Base-by-base conservation (phyloP, 805 yeast species). In the Yarrowia sp. region DNA sequence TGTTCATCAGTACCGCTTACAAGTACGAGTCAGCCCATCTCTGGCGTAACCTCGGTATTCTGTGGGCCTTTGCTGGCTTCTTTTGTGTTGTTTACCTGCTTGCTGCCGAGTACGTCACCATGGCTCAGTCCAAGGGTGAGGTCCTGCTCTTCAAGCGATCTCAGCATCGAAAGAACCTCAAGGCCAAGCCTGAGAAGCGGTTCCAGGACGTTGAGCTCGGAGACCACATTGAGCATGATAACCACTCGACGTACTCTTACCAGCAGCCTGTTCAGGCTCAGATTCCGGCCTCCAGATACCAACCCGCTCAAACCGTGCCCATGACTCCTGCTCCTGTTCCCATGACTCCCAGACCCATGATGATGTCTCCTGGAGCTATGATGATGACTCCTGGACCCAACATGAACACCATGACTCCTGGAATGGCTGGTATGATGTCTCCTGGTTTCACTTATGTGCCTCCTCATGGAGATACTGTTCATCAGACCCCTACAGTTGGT, bases 41-140 rank as follows among this genome's bases (percentile, higher is more conserved):
- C 71, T 86, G 90, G 90, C 80, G 89, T 76, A 82, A 86, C 69
- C 79, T 77, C 67, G 90, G 92, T 73, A 86, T 89, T 68, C 74
- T 79, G 43, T 58, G 86, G 66, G 90, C 80, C 0, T 89, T 81
- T 71, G 74, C 76, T 28, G 65, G 86, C 48, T 80, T 84, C 74
- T 86, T 88, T 75, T 78, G 86, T 64, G 71, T 68, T 61, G 77
- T 83, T 10, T 87, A 87, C 73, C 73, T 88, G 66, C 39, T 76
- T 2, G 77, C 84, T 66, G 80, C 84, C 63, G 92, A 88, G 72
- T 36, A 62, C 36, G 69, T 71, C 32, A 75, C 73, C 71, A 71
- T 74, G 66, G 55, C 69, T 36, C 73, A 74, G 28, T 75, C 77
- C 38, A 69, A 71, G 66, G 92, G 92, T 79, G 92, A 88, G 74